phyloP scores from a whole-genome alignment of 2,329 filamentous ascomycete genomes.

The Cordyceps javanica region DNA sequence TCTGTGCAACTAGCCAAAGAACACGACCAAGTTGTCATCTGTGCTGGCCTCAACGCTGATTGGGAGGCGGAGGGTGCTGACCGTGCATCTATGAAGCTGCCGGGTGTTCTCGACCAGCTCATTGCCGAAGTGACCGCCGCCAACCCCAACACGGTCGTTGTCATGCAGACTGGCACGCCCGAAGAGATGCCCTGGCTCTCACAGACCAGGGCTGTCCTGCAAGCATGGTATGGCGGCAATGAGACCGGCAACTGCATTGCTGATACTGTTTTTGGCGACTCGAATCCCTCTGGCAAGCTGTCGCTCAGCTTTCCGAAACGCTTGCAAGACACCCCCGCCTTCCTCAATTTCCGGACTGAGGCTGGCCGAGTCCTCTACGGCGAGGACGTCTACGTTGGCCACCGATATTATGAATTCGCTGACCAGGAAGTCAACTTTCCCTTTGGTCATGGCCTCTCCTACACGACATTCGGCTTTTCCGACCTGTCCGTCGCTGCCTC shows the following conservation, averaged over 20 bases:
- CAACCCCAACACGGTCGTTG: conserved; percentile 65
- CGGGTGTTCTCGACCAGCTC: conserved; percentile 64
- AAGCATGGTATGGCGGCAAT: conserved; percentile 85
- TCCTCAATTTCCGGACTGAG: conserved; percentile 67
- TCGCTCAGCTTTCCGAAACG: conserved; percentile 65
- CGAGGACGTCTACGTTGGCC: conserved; percentile 76
- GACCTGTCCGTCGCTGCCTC: conserved; percentile 40
- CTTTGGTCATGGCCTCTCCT: conserved; percentile 76
- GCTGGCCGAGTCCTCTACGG: conserved; percentile 68
- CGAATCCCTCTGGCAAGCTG: conserved; percentile 69
- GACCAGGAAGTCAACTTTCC: conserved; percentile 61
- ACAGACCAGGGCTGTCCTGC: conserved; percentile 53
- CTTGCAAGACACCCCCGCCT: conserved; percentile 66
- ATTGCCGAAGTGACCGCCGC: conserved; percentile 59
- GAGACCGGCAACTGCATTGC: conserved; percentile 77
- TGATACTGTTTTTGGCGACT: conserved; percentile 68
- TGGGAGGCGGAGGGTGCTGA: conserved; percentile 79
- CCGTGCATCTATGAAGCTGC: conserved; percentile 71
- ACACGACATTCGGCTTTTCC: conserved; percentile 60
- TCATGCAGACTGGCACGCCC: conserved; percentile 73
- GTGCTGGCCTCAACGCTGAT: conserved; percentile 71
- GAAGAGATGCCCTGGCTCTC: conserved; percentile 64
- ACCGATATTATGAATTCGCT: conserved; percentile 72
- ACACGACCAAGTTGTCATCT: conserved; percentile 72
- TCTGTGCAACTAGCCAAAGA: conserved; percentile 62